Evolutionary conservation across 345 rosid species (phyloP).

Genomic region (Acer yangbiense): DNA sequence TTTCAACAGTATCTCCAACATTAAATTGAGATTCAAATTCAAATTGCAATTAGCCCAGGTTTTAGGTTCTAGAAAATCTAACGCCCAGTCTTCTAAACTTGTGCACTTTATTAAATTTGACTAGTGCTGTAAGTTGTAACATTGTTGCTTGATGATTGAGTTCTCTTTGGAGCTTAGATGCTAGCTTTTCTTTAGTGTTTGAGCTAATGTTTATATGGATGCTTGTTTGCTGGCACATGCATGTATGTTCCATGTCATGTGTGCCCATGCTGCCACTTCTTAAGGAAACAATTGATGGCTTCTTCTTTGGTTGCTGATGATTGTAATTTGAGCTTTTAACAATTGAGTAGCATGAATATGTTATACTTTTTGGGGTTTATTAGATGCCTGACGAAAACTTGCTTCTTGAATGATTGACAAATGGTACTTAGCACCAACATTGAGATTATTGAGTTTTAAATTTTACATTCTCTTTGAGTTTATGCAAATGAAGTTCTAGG

Average conservation of each 20-base stretch:
- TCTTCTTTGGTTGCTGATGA: background rate
- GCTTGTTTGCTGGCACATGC: background rate
- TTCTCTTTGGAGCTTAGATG: background rate
- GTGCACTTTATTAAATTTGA: background rate
- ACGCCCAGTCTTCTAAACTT: background rate
- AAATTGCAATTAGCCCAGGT: background rate
- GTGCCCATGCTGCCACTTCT: background rate
- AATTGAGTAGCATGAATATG: background rate
- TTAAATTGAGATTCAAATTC: constrained; percentile 4
- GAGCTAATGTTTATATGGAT: background rate
- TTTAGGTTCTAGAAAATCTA: constrained; percentile 4
- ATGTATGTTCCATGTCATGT: background rate
- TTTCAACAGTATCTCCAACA: background rate
- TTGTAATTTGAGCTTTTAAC: background rate
- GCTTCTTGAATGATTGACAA: background rate
- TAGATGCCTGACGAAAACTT: background rate
- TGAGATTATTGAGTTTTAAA: background rate
- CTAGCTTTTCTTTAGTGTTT: background rate
- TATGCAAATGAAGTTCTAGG: constrained; percentile 2
- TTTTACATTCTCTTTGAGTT: background rate
- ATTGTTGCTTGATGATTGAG: background rate
- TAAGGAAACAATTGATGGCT: background rate
- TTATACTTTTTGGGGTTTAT: background rate
- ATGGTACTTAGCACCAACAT: background rate
- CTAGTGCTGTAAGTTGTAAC: background rate